Conservation (phyloP, 164 flowering plant genomes). For the Platanus orientalis region DNA sequence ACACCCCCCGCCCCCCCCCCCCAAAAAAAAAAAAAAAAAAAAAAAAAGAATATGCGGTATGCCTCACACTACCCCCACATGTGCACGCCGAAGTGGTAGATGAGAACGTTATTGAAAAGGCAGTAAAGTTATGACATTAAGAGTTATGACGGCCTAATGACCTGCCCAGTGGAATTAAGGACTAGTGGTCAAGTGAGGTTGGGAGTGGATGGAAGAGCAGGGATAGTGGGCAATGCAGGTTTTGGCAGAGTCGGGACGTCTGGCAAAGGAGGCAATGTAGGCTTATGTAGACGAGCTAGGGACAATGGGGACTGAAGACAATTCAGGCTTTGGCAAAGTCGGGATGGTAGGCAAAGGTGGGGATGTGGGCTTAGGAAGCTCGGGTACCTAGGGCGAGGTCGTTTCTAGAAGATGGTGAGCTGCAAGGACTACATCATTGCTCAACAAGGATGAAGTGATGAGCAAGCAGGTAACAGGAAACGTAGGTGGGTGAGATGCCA, state of each 20-base stretch:
- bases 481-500: constrained; percentile 5
- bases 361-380: not conserved
- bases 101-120: too few species aligned
- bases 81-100: too few species aligned
- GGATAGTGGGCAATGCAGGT: too few species aligned
- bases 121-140: too few species aligned
- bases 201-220: too few species aligned
- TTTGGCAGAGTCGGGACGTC: not conserved
- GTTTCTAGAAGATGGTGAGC: constrained; percentile 5
- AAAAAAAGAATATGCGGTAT: too few species aligned
- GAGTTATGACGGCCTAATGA: too few species aligned
- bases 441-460: not conserved
- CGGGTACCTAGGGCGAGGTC: not conserved
- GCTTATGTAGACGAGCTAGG: not conserved
- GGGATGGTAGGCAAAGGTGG: constrained; percentile 1
- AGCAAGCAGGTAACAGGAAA: not conserved
- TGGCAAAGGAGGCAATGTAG: constrained; percentile 2
- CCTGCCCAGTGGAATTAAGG: not conserved
- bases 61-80: too few species aligned
- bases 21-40: too few species aligned
- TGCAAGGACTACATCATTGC: not conserved
- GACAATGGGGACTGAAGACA: not conserved
- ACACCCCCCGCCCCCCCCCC: too few species aligned
- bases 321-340: not conserved
- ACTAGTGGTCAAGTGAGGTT: not conserved